phyloP scores from a whole-genome alignment of 2,329 filamentous ascomycete species.

The Ophiostoma tasmaniense region DNA sequence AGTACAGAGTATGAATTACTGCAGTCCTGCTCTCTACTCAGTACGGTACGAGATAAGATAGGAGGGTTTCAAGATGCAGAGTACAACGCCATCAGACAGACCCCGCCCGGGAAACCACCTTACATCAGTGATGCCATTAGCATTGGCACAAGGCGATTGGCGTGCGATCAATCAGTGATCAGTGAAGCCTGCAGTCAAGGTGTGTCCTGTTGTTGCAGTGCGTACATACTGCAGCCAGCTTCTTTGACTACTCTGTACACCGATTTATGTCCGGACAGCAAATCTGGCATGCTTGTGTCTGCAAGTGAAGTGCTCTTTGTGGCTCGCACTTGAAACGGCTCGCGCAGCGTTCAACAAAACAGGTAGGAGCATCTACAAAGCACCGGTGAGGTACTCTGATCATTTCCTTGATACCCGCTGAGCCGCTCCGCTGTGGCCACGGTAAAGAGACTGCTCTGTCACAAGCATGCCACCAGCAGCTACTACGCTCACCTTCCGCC shows the following conservation, averaged over 20 bases:
- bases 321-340: neutral
- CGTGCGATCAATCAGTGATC: neutral
- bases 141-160: neutral
- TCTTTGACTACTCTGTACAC: neutral
- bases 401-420: neutral
- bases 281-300: neutral
- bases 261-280: neutral
- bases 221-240: too few relatives aligned
- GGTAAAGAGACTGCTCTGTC: too few relatives aligned
- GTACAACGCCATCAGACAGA: slow-evolving; percentile 1
- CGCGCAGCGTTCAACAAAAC: neutral
- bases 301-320: neutral
- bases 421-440: too few relatives aligned
- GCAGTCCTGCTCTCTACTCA: neutral
- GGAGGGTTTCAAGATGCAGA: neutral
- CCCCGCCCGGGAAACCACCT: neutral
- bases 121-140: slow-evolving; percentile 2
- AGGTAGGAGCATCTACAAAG: too few relatives aligned
- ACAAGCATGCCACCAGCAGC: neutral
- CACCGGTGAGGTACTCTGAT: neutral
- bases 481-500: neutral
- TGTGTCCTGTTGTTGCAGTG: too few relatives aligned
- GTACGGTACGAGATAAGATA: neutral
- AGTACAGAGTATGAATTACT: neutral
- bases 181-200: neutral